Base-by-base conservation (phyloP, 768 basidiomycete species). In the Suillus alpinus region DNA sequence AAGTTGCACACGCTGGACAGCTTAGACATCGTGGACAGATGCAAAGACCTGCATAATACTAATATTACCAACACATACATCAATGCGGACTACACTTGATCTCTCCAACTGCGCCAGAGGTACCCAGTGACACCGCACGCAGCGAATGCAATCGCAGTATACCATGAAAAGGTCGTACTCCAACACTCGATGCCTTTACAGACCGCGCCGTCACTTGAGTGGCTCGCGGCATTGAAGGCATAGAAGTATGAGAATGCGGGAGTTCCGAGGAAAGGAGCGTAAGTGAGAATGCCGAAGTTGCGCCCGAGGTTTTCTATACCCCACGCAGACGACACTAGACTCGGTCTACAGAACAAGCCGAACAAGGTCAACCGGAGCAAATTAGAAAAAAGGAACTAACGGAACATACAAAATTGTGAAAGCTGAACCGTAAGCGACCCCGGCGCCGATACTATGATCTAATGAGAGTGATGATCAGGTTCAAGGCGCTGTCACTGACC, bases 201-300 rank as follows among this genome's bases (percentile, higher is more conserved):
- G 3, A 85, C 71, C 29, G 64, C 72, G 26, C 70, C 77, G 0
- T 67, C 65, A n/a, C 69, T 74, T 4, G 81, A 77, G 61, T 85
- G 83, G 3, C 79, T 73, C 4, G 80, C 81, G 6, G 87, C 81
- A 51, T 91, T 68, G 64, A 87, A 84, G 14, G 92, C 92, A 62
- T 92, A 94, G 0, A 93, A 68, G 70, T 90, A 92, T 3, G 92
- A 91, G 70, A 92, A 92, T 0, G 85, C 39, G 1, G 89, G 84
- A 0, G 90, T 91, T 6, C 90, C 91, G 29, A 85, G 71, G 71
- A 92, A 89, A 5, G 90, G 87, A 0, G 91, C 86, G 65, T 90
- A 91, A 52, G 87, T 84, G 59, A 91, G 68, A 40, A 91, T 72
- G 29, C 91, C 90, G 61, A 85, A 93, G 71, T 94, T 94, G 59